Evolutionary conservation across 495 filamentous ascomycete species (phyloP).

Genomic region (Hypoxylon perforatum): DNA sequence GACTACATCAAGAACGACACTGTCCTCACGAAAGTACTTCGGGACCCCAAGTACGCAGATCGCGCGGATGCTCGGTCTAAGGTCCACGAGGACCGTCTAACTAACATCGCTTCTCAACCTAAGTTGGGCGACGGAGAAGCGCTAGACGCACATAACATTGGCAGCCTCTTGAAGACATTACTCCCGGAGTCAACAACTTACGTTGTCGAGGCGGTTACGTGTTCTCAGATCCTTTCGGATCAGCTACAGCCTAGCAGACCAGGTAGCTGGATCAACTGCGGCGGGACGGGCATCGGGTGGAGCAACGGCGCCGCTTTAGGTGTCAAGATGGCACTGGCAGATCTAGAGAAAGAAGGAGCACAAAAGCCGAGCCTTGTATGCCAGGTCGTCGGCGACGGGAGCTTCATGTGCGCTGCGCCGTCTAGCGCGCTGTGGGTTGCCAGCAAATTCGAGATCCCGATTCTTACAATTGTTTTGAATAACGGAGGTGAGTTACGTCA

Average conservation of each 20-base stretch:
- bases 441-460: conserved; percentile 47
- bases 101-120: conserved; percentile 31
- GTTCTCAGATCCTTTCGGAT: conserved; percentile 41
- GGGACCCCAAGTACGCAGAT: conserved; percentile 22
- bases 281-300: conserved; percentile 54
- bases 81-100: conserved; percentile 22
- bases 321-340: conserved; percentile 45
- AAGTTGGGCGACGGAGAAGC: conserved; percentile 21
- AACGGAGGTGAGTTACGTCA: conserved; percentile 46
- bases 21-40: conserved; percentile 14
- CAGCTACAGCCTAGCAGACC: conserved; percentile 48
- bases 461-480: conserved; percentile 53
- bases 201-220: conserved; percentile 51
- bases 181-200: conserved; percentile 45
- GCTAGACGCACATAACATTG: conserved; percentile 41
- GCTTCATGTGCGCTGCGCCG: conserved; percentile 47
- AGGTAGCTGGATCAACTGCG: conserved; percentile 50
- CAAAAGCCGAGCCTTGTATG: conserved; percentile 33
- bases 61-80: conserved; percentile 23
- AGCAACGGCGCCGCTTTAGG: conserved; percentile 50
- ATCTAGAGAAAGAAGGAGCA: conserved; percentile 10
- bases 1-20: conserved; percentile 33
- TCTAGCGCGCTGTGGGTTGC: conserved; percentile 51
- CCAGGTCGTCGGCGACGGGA: conserved; percentile 51
- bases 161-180: conserved; percentile 35